A percentile compares a stretch with the other conserved stretches of the same genome.
Evolutionary conservation across 495 filamentous ascomycete genomes (phyloP).

Genomic region (Penicillium parvum): DNA sequence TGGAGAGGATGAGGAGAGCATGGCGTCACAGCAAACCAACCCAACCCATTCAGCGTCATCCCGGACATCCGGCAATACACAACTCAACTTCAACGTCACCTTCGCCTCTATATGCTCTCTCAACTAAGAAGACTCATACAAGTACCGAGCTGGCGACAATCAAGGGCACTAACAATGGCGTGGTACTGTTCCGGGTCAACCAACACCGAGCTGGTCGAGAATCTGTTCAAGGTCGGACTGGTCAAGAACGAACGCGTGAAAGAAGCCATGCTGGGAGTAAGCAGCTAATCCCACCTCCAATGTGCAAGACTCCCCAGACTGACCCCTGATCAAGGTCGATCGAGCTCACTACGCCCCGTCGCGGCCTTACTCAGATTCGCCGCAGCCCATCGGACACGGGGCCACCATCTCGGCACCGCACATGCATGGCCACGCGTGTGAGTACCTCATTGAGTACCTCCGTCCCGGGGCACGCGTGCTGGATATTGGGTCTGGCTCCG

Average conservation of each 20-base stretch:
- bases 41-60: no score
- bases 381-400: conserved; percentile 78
- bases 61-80: no score
- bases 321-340: conserved; percentile 61
- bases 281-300: conserved; percentile 6
- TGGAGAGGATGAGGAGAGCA: conserved; percentile 18
- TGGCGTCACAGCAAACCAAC: conserved; percentile 20
- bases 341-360: conserved; percentile 73
- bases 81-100: neutral
- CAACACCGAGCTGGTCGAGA: conserved; percentile 75
- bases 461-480: conserved; percentile 56
- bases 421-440: conserved; percentile 84
- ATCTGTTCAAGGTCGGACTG: conserved; percentile 65
- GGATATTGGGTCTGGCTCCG: conserved; percentile 86
- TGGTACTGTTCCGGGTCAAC: conserved; percentile 79
- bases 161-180: conserved; percentile 60
- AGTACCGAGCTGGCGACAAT: conserved; percentile 13
- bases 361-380: conserved; percentile 82
- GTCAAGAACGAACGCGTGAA: conserved; percentile 69
- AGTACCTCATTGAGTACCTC: conserved; percentile 62
- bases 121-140: neutral
- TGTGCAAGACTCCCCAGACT: neutral
- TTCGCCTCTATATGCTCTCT: conserved; percentile 2
- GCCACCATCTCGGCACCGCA: conserved; percentile 96
- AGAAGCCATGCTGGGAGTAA: conserved; percentile 71